Conservation (phyloP, 768 basidiomycete genomes). For the Steccherinum ochraceum region DNA sequence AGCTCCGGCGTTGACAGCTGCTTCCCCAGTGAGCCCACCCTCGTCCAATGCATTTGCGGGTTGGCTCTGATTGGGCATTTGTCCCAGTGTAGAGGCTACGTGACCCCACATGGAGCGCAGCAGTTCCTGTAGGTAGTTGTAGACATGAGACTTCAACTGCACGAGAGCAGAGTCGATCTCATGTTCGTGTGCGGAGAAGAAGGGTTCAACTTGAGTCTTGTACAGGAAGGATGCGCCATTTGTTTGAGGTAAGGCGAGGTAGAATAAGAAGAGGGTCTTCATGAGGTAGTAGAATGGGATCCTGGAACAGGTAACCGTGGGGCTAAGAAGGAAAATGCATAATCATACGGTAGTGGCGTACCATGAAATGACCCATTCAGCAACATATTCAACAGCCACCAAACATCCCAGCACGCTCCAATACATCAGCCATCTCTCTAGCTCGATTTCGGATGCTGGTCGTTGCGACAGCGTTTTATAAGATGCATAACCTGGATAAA, state of each 20-base stretch:
- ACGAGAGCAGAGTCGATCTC: constrained; percentile 82
- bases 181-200: constrained; percentile 74
- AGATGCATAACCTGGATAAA: constrained; percentile 94
- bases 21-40: constrained; percentile 15
- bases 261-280: constrained; percentile 82
- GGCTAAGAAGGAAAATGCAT: too few species aligned
- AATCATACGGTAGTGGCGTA: too few species aligned
- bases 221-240: constrained; percentile 87
- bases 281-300: constrained; percentile 82
- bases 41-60: constrained; percentile 14
- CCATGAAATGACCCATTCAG: constrained; percentile 88
- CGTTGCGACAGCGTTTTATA: constrained; percentile 88
- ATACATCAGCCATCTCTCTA: constrained; percentile 96
- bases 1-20: constrained; percentile 22
- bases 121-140: constrained; percentile 59
- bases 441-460: constrained; percentile 77
- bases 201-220: constrained; percentile 69
- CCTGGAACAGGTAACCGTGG: too few species aligned
- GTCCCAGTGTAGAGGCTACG: constrained; percentile 42
- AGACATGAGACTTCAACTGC: constrained; percentile 50
- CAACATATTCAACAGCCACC: constrained; percentile 74
- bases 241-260: constrained; percentile 86
- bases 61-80: constrained; percentile 24
- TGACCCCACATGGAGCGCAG: constrained; percentile 63
- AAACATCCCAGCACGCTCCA: constrained; percentile 89